These are phyloP conservation scores for Aspergillus latus DNA, from an alignment of 2,329 filamentous ascomycete genomes.

Conservation along the genomic window DNA sequence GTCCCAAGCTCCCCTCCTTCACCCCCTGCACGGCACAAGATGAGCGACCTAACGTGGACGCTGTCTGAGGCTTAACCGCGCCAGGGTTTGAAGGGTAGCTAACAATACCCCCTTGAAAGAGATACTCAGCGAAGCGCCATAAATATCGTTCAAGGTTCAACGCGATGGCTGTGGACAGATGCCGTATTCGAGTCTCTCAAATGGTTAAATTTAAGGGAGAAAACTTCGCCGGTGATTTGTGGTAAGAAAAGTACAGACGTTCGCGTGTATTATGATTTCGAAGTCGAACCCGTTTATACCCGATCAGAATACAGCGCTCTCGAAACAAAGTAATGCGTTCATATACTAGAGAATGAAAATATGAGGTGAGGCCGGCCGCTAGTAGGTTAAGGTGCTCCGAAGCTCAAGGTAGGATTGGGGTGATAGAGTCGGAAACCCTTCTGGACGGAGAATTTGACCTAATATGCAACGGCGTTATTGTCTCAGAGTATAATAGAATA, in stretches of 20 bases:
- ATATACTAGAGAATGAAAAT: neutral
- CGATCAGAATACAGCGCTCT: neutral
- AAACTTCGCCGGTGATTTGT: neutral
- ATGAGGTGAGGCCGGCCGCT: neutral
- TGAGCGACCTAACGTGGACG: constrained; percentile 22
- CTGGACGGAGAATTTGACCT: neutral
- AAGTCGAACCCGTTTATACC: too few relatives aligned
- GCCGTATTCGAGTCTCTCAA: neutral
- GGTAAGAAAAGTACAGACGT: neutral
- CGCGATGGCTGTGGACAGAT: neutral
- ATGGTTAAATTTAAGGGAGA: neutral
- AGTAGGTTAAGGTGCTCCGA: neutral
- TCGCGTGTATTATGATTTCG: neutral
- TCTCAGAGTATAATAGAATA: neutral
- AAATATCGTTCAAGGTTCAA: constrained; percentile 12
- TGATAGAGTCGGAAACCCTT: neutral
- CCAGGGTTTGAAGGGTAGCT: constrained; percentile 29
- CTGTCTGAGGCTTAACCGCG: constrained; percentile 19
- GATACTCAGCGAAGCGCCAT: constrained; percentile 30
- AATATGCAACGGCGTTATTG: neutral
- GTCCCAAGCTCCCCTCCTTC: constrained; percentile 29
- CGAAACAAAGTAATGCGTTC: neutral
- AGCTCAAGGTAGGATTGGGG: neutral
- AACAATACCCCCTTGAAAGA: constrained; percentile 17
- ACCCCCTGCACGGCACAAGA: constrained; percentile 30